phyloP scores from a whole-genome alignment of 139 green algal species.

The Haematococcus lacustris region DNA sequence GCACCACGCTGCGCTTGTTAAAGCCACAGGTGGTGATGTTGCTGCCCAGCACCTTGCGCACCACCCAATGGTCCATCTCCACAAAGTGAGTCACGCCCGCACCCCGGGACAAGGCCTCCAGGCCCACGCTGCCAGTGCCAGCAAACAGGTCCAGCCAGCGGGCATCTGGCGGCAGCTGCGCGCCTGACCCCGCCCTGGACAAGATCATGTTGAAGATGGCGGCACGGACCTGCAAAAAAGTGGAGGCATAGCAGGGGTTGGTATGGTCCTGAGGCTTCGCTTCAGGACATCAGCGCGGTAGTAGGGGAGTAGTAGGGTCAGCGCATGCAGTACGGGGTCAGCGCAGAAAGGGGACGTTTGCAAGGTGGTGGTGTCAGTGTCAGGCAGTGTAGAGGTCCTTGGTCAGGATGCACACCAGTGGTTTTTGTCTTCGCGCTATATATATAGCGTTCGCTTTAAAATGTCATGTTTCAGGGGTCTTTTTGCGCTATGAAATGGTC shows the following conservation, averaged over 20 bases:
- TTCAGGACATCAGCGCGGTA: no score
- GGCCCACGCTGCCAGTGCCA: constrained; percentile 60
- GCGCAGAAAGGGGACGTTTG: no score
- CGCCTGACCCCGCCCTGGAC: constrained; percentile 26
- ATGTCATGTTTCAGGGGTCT: no score
- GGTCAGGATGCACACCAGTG: no score
- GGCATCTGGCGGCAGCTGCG: constrained; percentile 22
- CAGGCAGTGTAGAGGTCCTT: no score
- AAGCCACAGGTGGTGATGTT: constrained; percentile 43
- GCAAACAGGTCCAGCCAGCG: constrained; percentile 80
- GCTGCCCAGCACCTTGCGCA: constrained; percentile 22
- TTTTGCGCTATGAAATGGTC: no score
- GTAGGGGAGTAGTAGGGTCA: no score
- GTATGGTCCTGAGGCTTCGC: not conserved
- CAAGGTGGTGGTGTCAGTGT: no score
- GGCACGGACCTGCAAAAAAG: constrained; percentile 44
- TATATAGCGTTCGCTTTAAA: no score
- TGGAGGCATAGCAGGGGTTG: not conserved
- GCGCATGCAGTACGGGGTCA: no score
- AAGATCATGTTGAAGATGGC: constrained; percentile 79
- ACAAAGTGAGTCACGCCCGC: constrained; percentile 68
- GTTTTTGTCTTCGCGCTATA: no score
- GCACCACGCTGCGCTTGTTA: constrained; percentile 27
- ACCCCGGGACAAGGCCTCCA: constrained; percentile 58
- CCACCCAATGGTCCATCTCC: constrained; percentile 80